phyloP scores from a whole-genome alignment of 805 yeast genomes.

The Kurtzmaniella cleridarum region DNA sequence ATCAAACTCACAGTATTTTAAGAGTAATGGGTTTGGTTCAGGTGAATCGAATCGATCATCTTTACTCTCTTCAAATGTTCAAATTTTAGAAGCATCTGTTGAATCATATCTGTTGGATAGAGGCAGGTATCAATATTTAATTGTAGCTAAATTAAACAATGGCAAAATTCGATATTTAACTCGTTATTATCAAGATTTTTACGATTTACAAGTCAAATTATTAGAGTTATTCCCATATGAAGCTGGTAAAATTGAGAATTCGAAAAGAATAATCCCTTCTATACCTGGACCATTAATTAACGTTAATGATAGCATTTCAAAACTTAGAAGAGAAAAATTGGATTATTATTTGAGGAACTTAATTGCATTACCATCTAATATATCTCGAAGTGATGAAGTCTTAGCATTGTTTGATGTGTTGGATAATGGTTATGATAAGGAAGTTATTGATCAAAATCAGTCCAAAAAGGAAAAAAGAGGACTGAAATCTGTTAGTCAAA shows the following conservation, averaged over 20 bases:
- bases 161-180: constrained; percentile 71
- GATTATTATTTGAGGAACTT: constrained; percentile 52
- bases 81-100: constrained; percentile 62
- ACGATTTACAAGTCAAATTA: constrained; percentile 82
- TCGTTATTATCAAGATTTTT: constrained; percentile 92
- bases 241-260: constrained; percentile 79
- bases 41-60: constrained; percentile 25
- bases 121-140: constrained; percentile 85
- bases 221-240: constrained; percentile 84
- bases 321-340: constrained; percentile 48
- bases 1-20: constrained; percentile 34
- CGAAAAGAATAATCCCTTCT: constrained; percentile 78
- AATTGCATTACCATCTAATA: constrained; percentile 68
- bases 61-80: constrained; percentile 23
- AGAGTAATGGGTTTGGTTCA: constrained; percentile 7
- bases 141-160: constrained; percentile 59
- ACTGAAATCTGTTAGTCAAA: constrained; percentile 34
- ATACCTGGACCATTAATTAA: constrained; percentile 95
- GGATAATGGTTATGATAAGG: constrained; percentile 58
- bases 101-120: constrained; percentile 76
- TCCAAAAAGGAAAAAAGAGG: constrained; percentile 15
- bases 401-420: constrained; percentile 63
- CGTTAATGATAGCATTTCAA: constrained; percentile 69
- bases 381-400: constrained; percentile 65
- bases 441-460: constrained; percentile 18